Percentiles rank a stretch among this genome's conserved stretches.
Conservation (phyloP, 306 rosid species). For the Inga laurina region DNA sequence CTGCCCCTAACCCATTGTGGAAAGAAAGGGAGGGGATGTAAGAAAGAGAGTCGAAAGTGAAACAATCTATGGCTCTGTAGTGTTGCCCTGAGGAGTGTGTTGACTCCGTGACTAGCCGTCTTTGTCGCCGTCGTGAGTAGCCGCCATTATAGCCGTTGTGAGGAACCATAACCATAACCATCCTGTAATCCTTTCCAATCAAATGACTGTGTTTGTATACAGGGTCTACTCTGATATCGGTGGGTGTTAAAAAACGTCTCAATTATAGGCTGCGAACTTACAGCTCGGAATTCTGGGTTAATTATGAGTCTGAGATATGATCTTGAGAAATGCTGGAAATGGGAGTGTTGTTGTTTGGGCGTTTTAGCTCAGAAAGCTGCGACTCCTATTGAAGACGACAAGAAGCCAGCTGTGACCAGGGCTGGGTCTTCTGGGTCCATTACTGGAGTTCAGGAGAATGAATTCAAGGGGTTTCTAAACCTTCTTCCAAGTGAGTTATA, state of each 20-base stretch:
- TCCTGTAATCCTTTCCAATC: too few species aligned
- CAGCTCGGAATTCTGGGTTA: slow-evolving; percentile 30
- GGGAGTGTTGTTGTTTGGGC: slow-evolving; percentile 54
- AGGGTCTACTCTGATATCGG: slow-evolving; percentile 25
- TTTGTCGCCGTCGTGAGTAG: too few species aligned
- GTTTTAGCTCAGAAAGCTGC: slow-evolving; percentile 56
- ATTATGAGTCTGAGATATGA: slow-evolving; percentile 47
- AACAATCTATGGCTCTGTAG: too few species aligned
- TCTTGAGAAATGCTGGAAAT: slow-evolving; percentile 36
- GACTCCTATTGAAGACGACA: slow-evolving; percentile 71
- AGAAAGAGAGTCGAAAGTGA: too few species aligned
- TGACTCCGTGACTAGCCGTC: too few species aligned
- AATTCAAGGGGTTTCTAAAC: slow-evolving; percentile 43
- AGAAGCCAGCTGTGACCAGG: slow-evolving; percentile 44
- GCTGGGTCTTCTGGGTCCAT: slow-evolving; percentile 38
- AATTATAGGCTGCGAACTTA: slow-evolving; percentile 42
- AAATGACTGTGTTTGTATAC: too few species aligned
- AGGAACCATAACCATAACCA: too few species aligned
- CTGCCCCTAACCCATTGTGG: too few species aligned
- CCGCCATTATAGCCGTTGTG: too few species aligned
- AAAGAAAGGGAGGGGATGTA: too few species aligned
- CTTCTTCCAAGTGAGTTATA: slow-evolving; percentile 51
- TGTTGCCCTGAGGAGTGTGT: too few species aligned
- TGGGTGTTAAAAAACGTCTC: slow-evolving; percentile 37
- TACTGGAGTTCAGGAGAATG: slow-evolving; percentile 32